Evolutionary conservation across 306 rosid genomes (phyloP).

Genomic region (Castanospermum australe): DNA sequence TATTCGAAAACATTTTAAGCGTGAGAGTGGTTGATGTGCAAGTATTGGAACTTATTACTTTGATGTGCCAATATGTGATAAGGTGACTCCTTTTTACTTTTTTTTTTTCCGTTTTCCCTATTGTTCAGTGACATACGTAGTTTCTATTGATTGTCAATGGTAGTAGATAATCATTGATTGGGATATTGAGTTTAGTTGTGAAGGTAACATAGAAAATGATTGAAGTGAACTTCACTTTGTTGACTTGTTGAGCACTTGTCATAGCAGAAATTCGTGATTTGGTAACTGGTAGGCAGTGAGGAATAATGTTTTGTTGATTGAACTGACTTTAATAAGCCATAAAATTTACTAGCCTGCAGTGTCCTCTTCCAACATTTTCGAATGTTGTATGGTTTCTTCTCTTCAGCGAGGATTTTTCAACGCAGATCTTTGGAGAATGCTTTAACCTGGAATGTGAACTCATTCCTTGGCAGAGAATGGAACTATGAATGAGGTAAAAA

Average conservation of each 20-base stretch:
- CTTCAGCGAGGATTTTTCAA: background rate
- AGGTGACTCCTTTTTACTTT: slow-evolving; percentile 16
- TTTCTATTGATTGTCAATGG: slow-evolving; percentile 34
- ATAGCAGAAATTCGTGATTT: background rate
- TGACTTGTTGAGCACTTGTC: slow-evolving; percentile 22
- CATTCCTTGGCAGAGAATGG: background rate
- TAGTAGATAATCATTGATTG: slow-evolving; percentile 42
- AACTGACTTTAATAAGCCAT: background rate
- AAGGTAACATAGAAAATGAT: slow-evolving; percentile 11
- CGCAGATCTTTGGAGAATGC: background rate
- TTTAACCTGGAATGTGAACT: background rate
- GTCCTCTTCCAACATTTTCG: background rate
- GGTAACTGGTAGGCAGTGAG: slow-evolving; percentile 21
- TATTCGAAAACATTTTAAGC: slow-evolving; percentile 60
- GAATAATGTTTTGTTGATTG: background rate
- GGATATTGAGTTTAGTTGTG: slow-evolving; percentile 21
- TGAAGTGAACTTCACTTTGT: slow-evolving; percentile 8
- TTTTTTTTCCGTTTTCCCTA: background rate
- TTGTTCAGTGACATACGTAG: slow-evolving; percentile 24
- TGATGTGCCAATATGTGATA: background rate
- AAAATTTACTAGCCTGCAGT: background rate
- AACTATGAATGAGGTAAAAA: background rate
- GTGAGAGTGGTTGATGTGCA: slow-evolving; percentile 37
- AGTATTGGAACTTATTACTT: background rate
- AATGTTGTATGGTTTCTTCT: background rate